Evolutionary conservation across 257 asterid genomes (phyloP), one percentile per base, ranked within the genome.

Genomic region (Solanum virginianum): DNA sequence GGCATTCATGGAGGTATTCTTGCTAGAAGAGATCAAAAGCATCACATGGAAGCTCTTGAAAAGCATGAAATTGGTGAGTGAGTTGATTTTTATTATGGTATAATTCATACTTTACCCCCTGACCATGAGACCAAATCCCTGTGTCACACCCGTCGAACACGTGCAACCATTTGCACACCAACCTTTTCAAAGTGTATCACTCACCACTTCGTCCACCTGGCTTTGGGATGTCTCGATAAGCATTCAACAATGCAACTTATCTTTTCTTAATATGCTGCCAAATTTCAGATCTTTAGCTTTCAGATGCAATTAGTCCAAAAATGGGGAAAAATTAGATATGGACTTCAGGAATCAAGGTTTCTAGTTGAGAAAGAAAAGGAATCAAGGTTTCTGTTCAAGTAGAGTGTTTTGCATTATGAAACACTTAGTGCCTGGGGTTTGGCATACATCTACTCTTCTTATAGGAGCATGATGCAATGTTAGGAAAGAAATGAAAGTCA

Each of bases 1-100:
- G 90, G 86, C 84, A 88, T 95, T 85, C 98, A 97, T 85, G 98
- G 99, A 86, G 99, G 98, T 74, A 97, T 97, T 88, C 97, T 97
- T 88, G 99, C 98, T 83, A 92, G 98, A 92, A 92, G 98, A 86
- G 98, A 97, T 90, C 93, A 91, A 89, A 86, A 92, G 81, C 97
- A 94, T 92, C 99, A 97, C 92, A 93, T 95, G 98, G 92, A 92
- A 91, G 92, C 98, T 85, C 94, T 97, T 69, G 92, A 90, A 86
- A 89, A 88, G 65, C 97, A 95, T 87, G 94, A 95, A 82, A 97
- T 97, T 62, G 93, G 99, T 97, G 87, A 83, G 94, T 83, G 62
- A 47, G 55, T 79, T 79, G 83, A 53, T 79, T 79, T 79, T 70
- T 0, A 41, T 39, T 70, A 41, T 39, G 80, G 54, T 70, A 70